Evolutionary conservation across 2,329 filamentous ascomycete genomes (phyloP), one percentile per base, ranked within the genome.

Genomic region (Akanthomyces muscarius): DNA sequence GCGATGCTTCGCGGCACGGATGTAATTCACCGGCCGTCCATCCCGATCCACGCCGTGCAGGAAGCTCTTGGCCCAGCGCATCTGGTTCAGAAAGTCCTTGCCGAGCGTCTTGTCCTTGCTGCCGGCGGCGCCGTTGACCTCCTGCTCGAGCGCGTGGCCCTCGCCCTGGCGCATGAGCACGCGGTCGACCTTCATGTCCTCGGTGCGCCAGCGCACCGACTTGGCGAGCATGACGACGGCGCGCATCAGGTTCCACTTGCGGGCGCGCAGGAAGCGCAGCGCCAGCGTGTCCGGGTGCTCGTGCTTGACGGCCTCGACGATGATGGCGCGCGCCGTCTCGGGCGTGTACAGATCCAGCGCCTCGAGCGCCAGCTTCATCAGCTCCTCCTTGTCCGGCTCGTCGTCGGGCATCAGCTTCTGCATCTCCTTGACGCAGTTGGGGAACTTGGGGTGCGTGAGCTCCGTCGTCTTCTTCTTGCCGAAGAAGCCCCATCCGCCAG

Each of bases 211-310:
- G 73, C 90, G 88, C 82, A 97, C 89, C 1, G 92, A 95, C 5
- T 90, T 91, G 56, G 97, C 84, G 76, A 96, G 80, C 93, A 97
- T 97, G 67, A 95, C 83, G 30, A 96, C 81, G 11, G 92, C 92
- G 71, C 89, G 91, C 62, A 95, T 88, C 36, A 95, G 86, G 71
- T 97, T 91, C 92, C 93, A 97, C 76, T 94, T 94, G 55, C 91
- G 81, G 11, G 91, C 90, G 62, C 91, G 83, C 65, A 95, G 78
- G 75, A 94, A 95, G 41, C 91, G 86, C 61, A 95, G 77, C 16
- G 92, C 77, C 33, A 94, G 78, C 5, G 87, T 88, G 76, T 97
- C 92, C 0, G 93, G 92, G 72, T 96, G 85, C 73, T 97, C 93
- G 70, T 92, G 88, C 78, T 97, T 97, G 64, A 92, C 84, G 90